Evolutionary conservation across 768 basidiomycete genomes (phyloP).

Genomic region (Hericium coralloides): DNA sequence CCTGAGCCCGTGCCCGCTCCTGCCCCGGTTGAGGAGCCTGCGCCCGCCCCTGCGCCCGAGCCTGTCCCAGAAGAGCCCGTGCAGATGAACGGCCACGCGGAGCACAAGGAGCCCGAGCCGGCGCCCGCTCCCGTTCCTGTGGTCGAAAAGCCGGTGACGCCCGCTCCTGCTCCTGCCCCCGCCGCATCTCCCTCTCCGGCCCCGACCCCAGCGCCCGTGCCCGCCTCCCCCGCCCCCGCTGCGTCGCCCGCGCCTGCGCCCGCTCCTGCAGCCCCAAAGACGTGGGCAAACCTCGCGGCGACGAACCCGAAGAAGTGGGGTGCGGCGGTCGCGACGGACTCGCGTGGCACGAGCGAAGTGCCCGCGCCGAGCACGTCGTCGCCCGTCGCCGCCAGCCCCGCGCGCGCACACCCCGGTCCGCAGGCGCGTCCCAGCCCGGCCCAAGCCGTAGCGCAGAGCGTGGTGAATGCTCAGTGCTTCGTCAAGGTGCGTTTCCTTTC

Average conservation of each 20-base stretch:
- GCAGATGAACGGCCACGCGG: constrained; percentile 16
- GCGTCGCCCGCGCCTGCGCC: constrained; percentile 24
- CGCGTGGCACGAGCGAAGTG: constrained; percentile 67
- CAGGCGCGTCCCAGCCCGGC: constrained; percentile 38
- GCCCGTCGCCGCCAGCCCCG: constrained; percentile 29
- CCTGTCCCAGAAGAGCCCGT: constrained; percentile 29
- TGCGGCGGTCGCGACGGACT: constrained; percentile 65
- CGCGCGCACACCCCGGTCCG: constrained; percentile 24
- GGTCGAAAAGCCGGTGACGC: constrained; percentile 17
- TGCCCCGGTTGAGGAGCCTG: constrained; percentile 19
- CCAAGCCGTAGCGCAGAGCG: constrained; percentile 45
- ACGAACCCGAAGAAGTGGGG: constrained; percentile 81
- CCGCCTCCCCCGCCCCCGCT: constrained; percentile 10
- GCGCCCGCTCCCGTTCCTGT: constrained; percentile 22
- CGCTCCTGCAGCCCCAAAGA: constrained; percentile 53
- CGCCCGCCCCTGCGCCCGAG: constrained; percentile 21
- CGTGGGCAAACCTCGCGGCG: constrained; percentile 91
- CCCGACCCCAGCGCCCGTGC: constrained; percentile 17
- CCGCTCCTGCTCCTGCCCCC: constrained; percentile 18
- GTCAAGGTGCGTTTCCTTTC: constrained; percentile 59
- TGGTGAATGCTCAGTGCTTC: constrained; percentile 77
- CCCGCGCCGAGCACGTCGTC: constrained; percentile 33
- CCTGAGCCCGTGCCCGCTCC: constrained; percentile 23
- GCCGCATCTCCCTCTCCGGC: constrained; percentile 21
- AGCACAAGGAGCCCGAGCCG: constrained; percentile 21